phyloP scores from a whole-genome alignment of 495 filamentous ascomycete species.

The Xylaria cubensis region DNA sequence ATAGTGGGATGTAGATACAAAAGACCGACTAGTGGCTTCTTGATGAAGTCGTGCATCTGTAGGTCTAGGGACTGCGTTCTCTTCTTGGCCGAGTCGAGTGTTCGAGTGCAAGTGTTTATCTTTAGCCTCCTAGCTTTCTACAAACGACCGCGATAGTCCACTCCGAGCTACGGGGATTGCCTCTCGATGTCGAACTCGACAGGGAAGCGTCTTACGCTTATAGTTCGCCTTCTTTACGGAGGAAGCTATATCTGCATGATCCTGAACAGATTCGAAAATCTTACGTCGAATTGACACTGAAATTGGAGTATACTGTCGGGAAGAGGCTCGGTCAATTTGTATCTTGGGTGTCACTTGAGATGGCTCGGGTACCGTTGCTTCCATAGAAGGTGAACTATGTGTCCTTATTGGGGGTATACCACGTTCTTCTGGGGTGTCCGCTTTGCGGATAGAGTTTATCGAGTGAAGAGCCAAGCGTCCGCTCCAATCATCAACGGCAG shows the following conservation, averaged over 20 bases:
- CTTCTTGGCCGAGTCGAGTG: not conserved
- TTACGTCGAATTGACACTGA: slow-evolving; percentile 16
- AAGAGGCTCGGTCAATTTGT: not conserved
- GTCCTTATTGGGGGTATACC: not conserved
- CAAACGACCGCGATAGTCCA: slow-evolving; percentile 6
- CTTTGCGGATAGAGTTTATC: not conserved
- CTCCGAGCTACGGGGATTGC: not conserved
- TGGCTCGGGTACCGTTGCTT: not conserved
- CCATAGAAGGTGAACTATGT: not conserved
- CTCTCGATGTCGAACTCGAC: not conserved
- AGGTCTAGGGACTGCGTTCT: not conserved
- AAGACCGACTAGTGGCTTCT: not conserved
- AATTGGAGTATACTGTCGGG: not conserved
- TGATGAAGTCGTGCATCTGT: not conserved
- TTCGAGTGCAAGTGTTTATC: slow-evolving; percentile 3
- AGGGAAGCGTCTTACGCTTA: not conserved
- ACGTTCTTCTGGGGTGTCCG: not conserved
- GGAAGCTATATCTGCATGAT: not conserved
- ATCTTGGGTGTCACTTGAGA: not conserved
- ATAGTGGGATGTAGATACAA: not conserved
- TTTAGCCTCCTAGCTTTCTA: not conserved
- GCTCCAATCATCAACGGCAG: not conserved
- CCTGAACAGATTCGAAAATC: slow-evolving; percentile 8
- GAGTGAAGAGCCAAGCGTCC: not conserved
- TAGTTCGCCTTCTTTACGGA: not conserved